These are phyloP conservation scores for Phytophthora europaea DNA, from an alignment of 352 stramenopile species.

Conservation along the genomic window DNA sequence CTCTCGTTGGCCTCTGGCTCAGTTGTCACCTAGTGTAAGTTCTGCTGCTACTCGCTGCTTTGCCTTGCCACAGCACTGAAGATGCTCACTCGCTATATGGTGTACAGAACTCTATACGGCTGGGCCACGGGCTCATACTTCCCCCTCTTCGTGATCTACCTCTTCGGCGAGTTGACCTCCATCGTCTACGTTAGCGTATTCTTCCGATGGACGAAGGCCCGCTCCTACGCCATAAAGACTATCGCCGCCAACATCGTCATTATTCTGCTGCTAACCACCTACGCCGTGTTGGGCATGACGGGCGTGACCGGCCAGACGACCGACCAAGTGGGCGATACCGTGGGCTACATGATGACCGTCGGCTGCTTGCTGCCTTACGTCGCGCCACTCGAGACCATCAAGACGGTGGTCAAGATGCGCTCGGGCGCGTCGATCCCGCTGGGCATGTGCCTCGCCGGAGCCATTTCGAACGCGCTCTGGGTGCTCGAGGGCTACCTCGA, in stretches of 20 bases:
- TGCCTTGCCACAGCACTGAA: background rate
- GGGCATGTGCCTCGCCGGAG: conserved; percentile 39
- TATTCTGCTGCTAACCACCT: conserved; percentile 26
- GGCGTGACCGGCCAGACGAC: conserved; percentile 27
- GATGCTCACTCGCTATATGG: conserved; percentile 2
- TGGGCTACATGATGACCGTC: conserved; percentile 44
- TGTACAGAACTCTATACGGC: conserved; percentile 36
- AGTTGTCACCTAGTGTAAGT: conserved; percentile 46
- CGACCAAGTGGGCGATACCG: conserved; percentile 25
- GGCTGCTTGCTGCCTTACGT: conserved; percentile 46
- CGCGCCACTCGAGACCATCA: conserved; percentile 48
- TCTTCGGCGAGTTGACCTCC: conserved; percentile 27
- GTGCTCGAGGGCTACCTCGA: conserved; percentile 38
- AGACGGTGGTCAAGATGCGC: conserved; percentile 40
- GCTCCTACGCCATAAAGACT: conserved; percentile 28
- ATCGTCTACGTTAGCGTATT: conserved; percentile 44
- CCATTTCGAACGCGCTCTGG: conserved; percentile 47
- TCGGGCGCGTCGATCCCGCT: conserved; percentile 43
- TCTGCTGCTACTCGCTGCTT: background rate
- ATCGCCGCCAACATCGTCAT: conserved; percentile 23
- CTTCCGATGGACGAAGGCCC: conserved; percentile 26
- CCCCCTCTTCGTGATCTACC: conserved; percentile 42
- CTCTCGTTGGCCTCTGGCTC: conserved; percentile 45
- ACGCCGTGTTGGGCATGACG: conserved; percentile 35
- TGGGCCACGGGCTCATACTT: conserved; percentile 39